phyloP scores from a whole-genome alignment of 2,329 filamentous ascomycete genomes.

The Diplodia seriata region DNA sequence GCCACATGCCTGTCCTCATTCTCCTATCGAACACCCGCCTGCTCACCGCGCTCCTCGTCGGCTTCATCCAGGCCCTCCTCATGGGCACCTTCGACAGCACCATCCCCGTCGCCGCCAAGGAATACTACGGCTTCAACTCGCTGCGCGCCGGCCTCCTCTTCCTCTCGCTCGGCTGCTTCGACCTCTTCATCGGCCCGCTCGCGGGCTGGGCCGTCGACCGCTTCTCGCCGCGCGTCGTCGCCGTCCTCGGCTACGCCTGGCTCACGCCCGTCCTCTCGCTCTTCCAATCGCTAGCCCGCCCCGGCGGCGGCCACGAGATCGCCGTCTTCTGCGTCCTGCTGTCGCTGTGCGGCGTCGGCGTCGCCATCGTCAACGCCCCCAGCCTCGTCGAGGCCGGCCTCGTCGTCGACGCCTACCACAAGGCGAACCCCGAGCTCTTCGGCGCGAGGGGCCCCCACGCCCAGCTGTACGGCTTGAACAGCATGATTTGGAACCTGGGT shows the following conservation, averaged over 20 bases:
- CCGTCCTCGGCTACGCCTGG: constrained; percentile 53
- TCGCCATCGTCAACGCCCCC: constrained; percentile 62
- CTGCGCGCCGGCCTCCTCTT: constrained; percentile 55
- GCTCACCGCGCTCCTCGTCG: constrained; percentile 46
- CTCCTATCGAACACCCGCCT: constrained; percentile 46
- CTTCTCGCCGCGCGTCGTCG: constrained; percentile 53
- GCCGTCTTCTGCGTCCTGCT: constrained; percentile 57
- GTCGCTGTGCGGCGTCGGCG: constrained; percentile 57
- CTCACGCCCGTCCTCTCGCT: constrained; percentile 46
- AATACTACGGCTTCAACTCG: constrained; percentile 55
- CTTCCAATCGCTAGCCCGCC: constrained; percentile 2
- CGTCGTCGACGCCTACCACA: constrained; percentile 63
- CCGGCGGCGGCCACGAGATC: constrained; percentile 44
- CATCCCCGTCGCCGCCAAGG: constrained; percentile 53
- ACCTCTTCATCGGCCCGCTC: constrained; percentile 55
- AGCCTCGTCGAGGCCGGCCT: constrained; percentile 64
- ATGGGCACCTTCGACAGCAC: constrained; percentile 57
- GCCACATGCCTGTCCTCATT: constrained; percentile 57
- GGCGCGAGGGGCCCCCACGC: constrained; percentile 66
- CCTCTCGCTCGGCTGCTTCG: constrained; percentile 53
- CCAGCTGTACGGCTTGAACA: constrained; percentile 70
- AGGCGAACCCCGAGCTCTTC: constrained; percentile 63
- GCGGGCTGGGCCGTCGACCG: constrained; percentile 58
- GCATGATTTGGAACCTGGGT: constrained; percentile 67
- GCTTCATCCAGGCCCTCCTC: constrained; percentile 53